Percentiles rank a stretch among this genome's conserved stretches.
phyloP scores from a whole-genome alignment of 495 filamentous ascomycete species.

The Friedmanniomyces simplex region DNA sequence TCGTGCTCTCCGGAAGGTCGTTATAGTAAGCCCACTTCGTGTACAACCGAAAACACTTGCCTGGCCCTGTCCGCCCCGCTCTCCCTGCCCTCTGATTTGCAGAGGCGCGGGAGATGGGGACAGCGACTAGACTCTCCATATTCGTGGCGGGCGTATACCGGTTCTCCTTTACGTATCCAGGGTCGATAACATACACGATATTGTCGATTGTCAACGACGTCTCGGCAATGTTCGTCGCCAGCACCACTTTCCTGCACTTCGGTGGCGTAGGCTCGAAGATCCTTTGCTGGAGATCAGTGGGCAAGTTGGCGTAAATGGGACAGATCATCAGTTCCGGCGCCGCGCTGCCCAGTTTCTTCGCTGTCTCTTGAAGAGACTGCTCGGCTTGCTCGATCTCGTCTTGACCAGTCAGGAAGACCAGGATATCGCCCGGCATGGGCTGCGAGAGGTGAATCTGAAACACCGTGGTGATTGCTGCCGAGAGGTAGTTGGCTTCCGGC shows the following conservation, averaged over 20 bases:
- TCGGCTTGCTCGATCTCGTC: constrained; percentile 85
- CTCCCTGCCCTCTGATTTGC: constrained; percentile 89
- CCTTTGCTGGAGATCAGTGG: constrained; percentile 82
- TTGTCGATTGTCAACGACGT: constrained; percentile 91
- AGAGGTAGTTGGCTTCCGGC: constrained; percentile 90
- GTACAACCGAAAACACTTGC: constrained; percentile 91
- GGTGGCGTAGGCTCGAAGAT: constrained; percentile 82
- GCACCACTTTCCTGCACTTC: constrained; percentile 80
- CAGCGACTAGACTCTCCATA: constrained; percentile 84
- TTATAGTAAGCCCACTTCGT: constrained; percentile 92
- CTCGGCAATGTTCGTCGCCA: constrained; percentile 95
- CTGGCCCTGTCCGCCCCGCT: constrained; percentile 84
- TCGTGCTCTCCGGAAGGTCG: constrained; percentile 86
- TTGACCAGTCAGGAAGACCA: constrained; percentile 87
- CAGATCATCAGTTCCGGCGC: constrained; percentile 61
- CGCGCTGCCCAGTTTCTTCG: constrained; percentile 60
- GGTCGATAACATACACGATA: constrained; percentile 86
- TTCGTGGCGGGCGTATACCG: constrained; percentile 84
- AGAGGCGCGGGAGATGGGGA: constrained; percentile 86
- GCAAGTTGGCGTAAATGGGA: constrained; percentile 81
- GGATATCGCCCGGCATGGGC: constrained; percentile 66
- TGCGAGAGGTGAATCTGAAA: constrained; percentile 95
- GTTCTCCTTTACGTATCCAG: constrained; percentile 92
- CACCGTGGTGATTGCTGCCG: constrained; percentile 81
- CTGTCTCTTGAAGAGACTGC: constrained; percentile 66